Conservation (phyloP, 129 eudicot species). For the Heracleum sosnowskyi region DNA sequence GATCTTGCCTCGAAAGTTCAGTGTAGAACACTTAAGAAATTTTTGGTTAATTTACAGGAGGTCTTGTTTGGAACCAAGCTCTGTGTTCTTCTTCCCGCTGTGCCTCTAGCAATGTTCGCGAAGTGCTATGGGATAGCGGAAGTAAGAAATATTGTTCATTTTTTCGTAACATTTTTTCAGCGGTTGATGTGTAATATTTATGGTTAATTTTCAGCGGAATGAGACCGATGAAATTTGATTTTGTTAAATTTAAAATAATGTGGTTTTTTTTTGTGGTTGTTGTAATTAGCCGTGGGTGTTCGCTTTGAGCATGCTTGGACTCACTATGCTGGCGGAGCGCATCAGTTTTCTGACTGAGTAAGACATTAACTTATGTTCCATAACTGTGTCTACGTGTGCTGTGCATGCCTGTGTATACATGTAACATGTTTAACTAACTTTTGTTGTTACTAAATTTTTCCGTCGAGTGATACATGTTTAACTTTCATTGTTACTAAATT, state of each 20-base stretch:
- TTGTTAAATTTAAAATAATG: not conserved
- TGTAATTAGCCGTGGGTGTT: conserved; percentile 75
- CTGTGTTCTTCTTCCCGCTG: conserved; percentile 48
- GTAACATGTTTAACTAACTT: too few relatives aligned
- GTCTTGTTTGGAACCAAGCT: conserved; percentile 87
- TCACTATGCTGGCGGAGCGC: conserved; percentile 83
- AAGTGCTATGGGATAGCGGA: conserved; percentile 31
- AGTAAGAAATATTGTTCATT: conserved; percentile 29
- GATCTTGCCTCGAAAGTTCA: conserved; percentile 42
- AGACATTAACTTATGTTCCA: conserved; percentile 10
- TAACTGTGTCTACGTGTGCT: not conserved
- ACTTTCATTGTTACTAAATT: too few relatives aligned
- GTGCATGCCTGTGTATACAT: not conserved
- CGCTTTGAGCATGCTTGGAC: conserved; percentile 74
- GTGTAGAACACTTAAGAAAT: conserved; percentile 16
- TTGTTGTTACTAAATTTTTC: too few relatives aligned
- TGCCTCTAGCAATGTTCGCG: conserved; percentile 71
- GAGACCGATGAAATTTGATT: not conserved
- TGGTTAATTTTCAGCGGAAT: not conserved
- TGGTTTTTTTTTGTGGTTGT: not conserved
- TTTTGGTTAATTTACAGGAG: conserved; percentile 66
- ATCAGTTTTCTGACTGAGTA: conserved; percentile 92
- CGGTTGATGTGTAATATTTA: not conserved
- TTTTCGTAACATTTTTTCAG: not conserved
- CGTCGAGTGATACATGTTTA: too few relatives aligned